Evolutionary conservation across 108 stramenopile genomes (phyloP), one percentile per base, ranked within the genome.

Genomic region (Hondaea fermentalgiana): DNA sequence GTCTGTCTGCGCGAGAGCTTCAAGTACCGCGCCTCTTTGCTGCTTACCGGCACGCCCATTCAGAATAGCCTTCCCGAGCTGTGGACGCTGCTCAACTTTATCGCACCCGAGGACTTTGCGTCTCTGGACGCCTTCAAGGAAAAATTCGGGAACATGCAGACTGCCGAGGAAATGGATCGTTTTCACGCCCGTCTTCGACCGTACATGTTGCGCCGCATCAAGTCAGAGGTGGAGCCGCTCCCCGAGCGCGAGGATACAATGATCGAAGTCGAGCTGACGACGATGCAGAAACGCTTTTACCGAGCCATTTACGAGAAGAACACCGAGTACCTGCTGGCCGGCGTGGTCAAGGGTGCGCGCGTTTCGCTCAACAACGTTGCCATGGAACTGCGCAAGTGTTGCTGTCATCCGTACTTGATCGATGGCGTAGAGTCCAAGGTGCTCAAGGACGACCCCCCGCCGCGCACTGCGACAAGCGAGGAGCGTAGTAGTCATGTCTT

Each of bases 11-110:
- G 91, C 19, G 92, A 92, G 44, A 91, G 87, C 5, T 87, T 90
- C 47, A 58, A 88, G 57, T 91, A 87, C 91, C 93, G 93, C 89
- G 98, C 97, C 25, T 95, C 98, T 8, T 92, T 99, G 44, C 94
- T 99, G 57, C 93, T 99, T 53, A 99, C 99, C 0, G 99, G 99
- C 88, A 99, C 99, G 5, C 99, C 99, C 4, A 93, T 99, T 58
- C 99, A 99, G 91, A 98, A 97, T 92, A 97, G 97, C 89, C 91
- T 97, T n/a, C 97, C 96, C 88, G 98, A 98, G 91, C 89, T 99
- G 43, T 99, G 97, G 97, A 96, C 97, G 3, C 72, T 99, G 89
- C 92, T 99, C 5, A 97, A 97, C 92, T 99, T 97, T 93, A 88
- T 97, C 29, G 90, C 95, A 4, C 97, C 97, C 5, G 96, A 97